A percentile compares a stretch with the other conserved stretches of the same genome.
These are phyloP conservation scores for Prunus campanulata DNA, from an alignment of 306 rosid genomes.

Conservation along the genomic window DNA sequence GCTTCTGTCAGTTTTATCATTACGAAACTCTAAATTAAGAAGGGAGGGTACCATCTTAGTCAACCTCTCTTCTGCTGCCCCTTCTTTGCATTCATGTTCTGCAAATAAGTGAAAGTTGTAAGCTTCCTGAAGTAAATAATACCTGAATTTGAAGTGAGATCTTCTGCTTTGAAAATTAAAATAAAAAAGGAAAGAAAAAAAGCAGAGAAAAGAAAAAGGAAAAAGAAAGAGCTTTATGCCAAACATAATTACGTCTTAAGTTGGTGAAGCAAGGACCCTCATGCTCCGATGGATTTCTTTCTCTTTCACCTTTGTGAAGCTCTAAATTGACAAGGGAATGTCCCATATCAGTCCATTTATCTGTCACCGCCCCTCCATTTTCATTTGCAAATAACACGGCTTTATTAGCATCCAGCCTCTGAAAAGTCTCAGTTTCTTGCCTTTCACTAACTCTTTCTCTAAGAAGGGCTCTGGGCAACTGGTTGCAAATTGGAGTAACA, in stretches of 20 bases:
- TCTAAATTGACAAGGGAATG: background rate
- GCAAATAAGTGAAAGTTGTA: too few species aligned
- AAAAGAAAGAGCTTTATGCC: background rate
- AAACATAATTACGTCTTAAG: slow-evolving; percentile 4
- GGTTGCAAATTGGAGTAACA: background rate
- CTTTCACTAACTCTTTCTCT: background rate
- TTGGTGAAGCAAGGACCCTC: background rate
- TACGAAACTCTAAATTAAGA: too few species aligned
- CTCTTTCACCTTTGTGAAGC: background rate
- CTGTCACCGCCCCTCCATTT: background rate
- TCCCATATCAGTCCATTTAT: background rate
- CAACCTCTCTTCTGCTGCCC: too few species aligned
- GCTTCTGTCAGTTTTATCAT: background rate
- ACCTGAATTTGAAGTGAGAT: too few species aligned
- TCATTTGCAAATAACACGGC: background rate
- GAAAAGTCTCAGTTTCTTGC: background rate
- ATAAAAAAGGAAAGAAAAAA: too few species aligned
- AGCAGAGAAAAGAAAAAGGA: background rate
- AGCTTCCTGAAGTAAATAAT: too few species aligned
- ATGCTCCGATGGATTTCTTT: background rate
- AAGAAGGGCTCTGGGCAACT: background rate
- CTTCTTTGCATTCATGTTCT: too few species aligned
- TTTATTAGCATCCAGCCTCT: background rate
- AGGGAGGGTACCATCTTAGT: too few species aligned
- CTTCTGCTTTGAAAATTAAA: too few species aligned